Percentiles rank a stretch among this genome's conserved stretches.
These are phyloP conservation scores for Umbelopsis sp. DNA, from an alignment of 192 early-diverging fungal species.

Conservation along the genomic window DNA sequence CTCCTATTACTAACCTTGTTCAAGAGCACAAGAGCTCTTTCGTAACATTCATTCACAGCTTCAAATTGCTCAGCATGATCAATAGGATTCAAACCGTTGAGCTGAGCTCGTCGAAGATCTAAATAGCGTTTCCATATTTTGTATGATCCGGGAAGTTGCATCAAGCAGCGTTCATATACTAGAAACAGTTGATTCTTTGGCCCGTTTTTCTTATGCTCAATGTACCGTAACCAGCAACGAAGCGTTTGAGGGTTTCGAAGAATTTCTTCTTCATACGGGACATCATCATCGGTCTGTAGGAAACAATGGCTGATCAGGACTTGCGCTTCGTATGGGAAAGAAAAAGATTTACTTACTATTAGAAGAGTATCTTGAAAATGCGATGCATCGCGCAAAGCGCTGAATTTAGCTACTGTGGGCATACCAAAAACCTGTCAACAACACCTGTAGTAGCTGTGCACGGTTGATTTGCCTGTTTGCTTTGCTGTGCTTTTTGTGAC, in stretches of 20 bases:
- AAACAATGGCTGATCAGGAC: background rate
- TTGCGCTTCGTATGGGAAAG: background rate
- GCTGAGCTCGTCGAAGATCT: constrained; percentile 59
- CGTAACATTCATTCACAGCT: constrained; percentile 77
- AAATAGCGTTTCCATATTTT: constrained; percentile 95
- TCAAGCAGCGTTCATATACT: constrained; percentile 88
- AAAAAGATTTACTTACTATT: background rate
- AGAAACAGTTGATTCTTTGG: constrained; percentile 53
- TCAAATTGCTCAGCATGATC: constrained; percentile 63
- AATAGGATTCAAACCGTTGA: constrained; percentile 55
- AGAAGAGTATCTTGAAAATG: background rate
- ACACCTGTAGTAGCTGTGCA: background rate
- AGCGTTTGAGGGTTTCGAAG: constrained; percentile 68
- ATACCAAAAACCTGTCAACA: background rate
- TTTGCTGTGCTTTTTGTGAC: constrained; percentile 6
- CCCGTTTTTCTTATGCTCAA: constrained; percentile 78
- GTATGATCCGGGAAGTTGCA: constrained; percentile 89
- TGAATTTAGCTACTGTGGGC: background rate
- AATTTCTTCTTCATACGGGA: constrained; percentile 74
- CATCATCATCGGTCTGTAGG: constrained; percentile 56
- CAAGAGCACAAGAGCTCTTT: constrained; percentile 83
- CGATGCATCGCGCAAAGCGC: background rate
- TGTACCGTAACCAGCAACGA: constrained; percentile 85
- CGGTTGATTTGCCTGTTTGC: background rate
- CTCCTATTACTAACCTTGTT: constrained; percentile 67